phyloP scores from a whole-genome alignment of 352 stramenopile species.

The Globisporangium spiculum region DNA sequence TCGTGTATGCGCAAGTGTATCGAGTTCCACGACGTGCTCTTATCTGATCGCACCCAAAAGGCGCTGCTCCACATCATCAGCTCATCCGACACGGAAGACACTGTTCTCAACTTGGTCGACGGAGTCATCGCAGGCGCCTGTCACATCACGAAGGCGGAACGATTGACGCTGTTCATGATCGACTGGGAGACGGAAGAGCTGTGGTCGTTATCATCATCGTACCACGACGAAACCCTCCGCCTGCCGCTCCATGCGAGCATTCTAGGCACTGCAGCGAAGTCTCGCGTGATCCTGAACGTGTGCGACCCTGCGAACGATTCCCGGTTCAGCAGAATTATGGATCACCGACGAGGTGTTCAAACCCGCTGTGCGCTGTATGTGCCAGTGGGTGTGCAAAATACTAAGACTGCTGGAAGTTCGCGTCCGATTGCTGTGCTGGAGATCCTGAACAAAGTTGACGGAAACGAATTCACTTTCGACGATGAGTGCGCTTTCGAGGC shows the following conservation, averaged over 20 bases:
- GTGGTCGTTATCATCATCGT: conserved; percentile 78
- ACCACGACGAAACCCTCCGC: conserved; percentile 65
- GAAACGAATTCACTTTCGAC: conserved; percentile 71
- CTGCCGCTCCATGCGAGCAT: conserved; percentile 58
- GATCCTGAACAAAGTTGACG: conserved; percentile 84
- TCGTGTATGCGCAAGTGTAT: conserved; percentile 86
- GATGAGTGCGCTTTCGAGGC: conserved; percentile 86
- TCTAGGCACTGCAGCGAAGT: conserved; percentile 54
- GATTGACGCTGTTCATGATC: conserved; percentile 77
- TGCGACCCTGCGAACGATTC: conserved; percentile 52
- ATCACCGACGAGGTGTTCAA: conserved; percentile 57
- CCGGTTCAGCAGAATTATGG: conserved; percentile 52
- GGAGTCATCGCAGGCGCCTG: conserved; percentile 75
- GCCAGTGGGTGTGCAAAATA: conserved; percentile 72
- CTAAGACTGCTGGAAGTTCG: conserved; percentile 31
- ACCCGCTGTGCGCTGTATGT: conserved; percentile 81
- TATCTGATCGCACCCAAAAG: conserved; percentile 83
- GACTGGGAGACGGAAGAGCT: conserved; percentile 83
- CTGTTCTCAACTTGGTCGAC: conserved; percentile 81
- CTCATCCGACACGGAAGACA: conserved; percentile 80
- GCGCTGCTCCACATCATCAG: conserved; percentile 84
- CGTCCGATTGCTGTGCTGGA: conserved; percentile 83
- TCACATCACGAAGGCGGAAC: conserved; percentile 81
- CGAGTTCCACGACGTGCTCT: conserved; percentile 78
- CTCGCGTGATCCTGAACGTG: conserved; percentile 72